These are phyloP conservation scores for Coprinopsis sp. DNA, from an alignment of 768 basidiomycete species.

Conservation along the genomic window DNA sequence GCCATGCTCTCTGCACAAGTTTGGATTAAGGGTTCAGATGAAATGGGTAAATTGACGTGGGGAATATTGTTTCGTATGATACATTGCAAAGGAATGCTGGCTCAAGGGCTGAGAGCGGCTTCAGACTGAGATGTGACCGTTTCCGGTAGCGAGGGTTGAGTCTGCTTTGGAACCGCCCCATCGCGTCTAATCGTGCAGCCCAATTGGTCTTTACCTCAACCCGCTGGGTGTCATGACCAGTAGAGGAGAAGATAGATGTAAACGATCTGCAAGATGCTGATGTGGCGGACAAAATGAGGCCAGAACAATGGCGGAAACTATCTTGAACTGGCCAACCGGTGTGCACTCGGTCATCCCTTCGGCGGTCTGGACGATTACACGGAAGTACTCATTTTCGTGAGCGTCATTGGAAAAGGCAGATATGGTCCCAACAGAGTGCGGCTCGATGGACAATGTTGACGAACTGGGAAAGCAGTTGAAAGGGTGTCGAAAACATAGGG, in stretches of 20 bases:
- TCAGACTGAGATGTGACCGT: too few relatives aligned
- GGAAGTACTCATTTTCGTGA: slow-evolving; percentile 95
- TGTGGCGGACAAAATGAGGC: slow-evolving; percentile 85
- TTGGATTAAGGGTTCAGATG: too few relatives aligned
- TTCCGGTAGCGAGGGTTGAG: too few relatives aligned
- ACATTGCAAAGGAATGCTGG: too few relatives aligned
- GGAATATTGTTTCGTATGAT: too few relatives aligned
- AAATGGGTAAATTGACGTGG: too few relatives aligned
- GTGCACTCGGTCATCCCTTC: slow-evolving; percentile 91
- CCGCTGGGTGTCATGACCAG: slow-evolving; percentile 61
- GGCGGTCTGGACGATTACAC: slow-evolving; percentile 85
- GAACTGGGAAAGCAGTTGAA: slow-evolving; percentile 89
- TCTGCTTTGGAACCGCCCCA: slow-evolving; percentile 67
- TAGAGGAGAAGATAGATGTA: slow-evolving; percentile 74
- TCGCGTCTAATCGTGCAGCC: slow-evolving; percentile 74
- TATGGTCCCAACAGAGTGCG: slow-evolving; percentile 80
- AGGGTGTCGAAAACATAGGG: slow-evolving; percentile 91
- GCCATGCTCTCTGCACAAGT: too few relatives aligned
- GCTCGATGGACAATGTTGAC: slow-evolving; percentile 96
- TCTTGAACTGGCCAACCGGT: slow-evolving; percentile 89
- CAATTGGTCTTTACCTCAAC: slow-evolving; percentile 88
- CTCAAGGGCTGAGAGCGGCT: too few relatives aligned
- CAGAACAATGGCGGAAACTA: slow-evolving; percentile 84
- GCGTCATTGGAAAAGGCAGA: slow-evolving; percentile 79
- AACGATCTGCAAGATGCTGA: slow-evolving; percentile 87